phyloP scores from a whole-genome alignment of 305 asterid genomes.

The Fraxinus baroniana region DNA sequence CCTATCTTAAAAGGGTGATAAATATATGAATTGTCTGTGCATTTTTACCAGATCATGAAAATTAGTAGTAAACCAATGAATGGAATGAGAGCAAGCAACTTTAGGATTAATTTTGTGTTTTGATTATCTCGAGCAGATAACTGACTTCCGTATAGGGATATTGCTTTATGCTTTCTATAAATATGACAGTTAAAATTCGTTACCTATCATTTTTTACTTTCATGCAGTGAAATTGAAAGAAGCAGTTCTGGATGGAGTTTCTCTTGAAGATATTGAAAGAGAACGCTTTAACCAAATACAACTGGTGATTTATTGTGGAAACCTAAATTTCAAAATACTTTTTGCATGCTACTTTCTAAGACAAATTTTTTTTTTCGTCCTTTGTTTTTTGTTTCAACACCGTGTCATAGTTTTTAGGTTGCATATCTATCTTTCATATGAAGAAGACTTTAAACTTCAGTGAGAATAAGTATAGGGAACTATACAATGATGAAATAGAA shows the following conservation, averaged over 20 bases:
- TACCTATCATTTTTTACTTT: not conserved
- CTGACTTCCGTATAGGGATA: not conserved
- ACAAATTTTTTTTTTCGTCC: not conserved
- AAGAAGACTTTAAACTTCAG: not conserved
- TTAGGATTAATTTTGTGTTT: not conserved
- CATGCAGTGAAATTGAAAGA: slow-evolving; percentile 65
- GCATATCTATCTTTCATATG: not conserved
- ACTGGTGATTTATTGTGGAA: slow-evolving; percentile 42
- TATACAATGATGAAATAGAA: not conserved
- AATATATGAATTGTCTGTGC: not conserved
- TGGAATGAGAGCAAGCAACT: not conserved
- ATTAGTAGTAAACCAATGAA: not conserved
- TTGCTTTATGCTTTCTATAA: not conserved
- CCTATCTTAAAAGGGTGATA: not conserved
- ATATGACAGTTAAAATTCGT: not conserved
- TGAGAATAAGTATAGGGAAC: not conserved
- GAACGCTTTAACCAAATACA: slow-evolving; percentile 63
- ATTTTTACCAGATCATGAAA: not conserved
- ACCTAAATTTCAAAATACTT: not conserved
- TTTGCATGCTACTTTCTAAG: not conserved
- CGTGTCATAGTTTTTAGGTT: not conserved
- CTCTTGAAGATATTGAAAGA: slow-evolving; percentile 57
- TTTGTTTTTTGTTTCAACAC: not conserved
- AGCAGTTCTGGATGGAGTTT: slow-evolving; percentile 65
- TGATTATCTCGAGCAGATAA: not conserved